Evolutionary conservation across 495 filamentous ascomycete genomes (phyloP).

Genomic region (Cairneyella variabilis): DNA sequence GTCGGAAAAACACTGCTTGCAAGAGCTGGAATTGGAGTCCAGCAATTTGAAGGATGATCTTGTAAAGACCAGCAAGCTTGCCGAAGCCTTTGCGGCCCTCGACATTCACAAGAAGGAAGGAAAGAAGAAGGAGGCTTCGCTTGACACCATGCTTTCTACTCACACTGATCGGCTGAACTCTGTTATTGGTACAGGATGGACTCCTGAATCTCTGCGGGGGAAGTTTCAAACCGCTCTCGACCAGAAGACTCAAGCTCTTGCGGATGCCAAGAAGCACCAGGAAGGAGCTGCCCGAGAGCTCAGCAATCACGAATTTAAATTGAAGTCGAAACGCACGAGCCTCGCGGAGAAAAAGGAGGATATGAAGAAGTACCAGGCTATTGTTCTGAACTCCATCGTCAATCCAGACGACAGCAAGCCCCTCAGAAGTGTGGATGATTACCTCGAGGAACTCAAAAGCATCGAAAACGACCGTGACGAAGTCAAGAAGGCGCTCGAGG

Average conservation of each 20-base stretch:
- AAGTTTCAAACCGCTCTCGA: slow-evolving; percentile 66
- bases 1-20: slow-evolving; percentile 56
- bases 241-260: slow-evolving; percentile 43
- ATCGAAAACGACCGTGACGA: slow-evolving; percentile 58
- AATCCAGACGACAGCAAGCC: slow-evolving; percentile 24
- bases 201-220: slow-evolving; percentile 62
- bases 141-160: slow-evolving; percentile 72
- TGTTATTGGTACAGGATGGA: slow-evolving; percentile 62
- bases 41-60: slow-evolving; percentile 70
- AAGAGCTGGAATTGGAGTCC: slow-evolving; percentile 62
- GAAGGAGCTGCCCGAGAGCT: slow-evolving; percentile 68
- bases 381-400: slow-evolving; percentile 38
- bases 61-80: slow-evolving; percentile 71
- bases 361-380: slow-evolving; percentile 50
- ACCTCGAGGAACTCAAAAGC: slow-evolving; percentile 35
- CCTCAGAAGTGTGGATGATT: slow-evolving; percentile 34
- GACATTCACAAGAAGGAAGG: slow-evolving; percentile 74
- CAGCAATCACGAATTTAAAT: slow-evolving; percentile 71
- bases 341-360: slow-evolving; percentile 62
- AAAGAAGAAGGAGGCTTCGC: slow-evolving; percentile 61
- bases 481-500: slow-evolving; percentile 58
- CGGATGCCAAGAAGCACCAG: slow-evolving; percentile 61
- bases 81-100: slow-evolving; percentile 72
- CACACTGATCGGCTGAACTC: slow-evolving; percentile 65
- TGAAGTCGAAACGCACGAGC: slow-evolving; percentile 58